Evolutionary conservation across 805 yeast species (phyloP).

Genomic region (Candida sanyiensis): DNA sequence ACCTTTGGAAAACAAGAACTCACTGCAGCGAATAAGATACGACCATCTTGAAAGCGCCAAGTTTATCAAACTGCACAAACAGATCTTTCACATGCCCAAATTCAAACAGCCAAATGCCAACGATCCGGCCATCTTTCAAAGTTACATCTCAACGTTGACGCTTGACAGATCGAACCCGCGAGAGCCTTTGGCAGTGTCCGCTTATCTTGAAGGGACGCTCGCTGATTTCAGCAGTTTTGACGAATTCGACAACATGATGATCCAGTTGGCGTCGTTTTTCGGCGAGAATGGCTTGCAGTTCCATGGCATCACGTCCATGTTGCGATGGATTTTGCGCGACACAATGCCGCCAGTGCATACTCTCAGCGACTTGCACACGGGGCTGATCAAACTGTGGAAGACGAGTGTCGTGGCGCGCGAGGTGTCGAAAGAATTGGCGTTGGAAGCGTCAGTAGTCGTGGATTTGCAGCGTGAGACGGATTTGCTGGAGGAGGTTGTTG

Average conservation of each 20-base stretch:
- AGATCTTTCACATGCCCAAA: constrained; percentile 11
- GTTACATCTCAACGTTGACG: constrained; percentile 10
- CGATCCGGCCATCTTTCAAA: constrained; percentile 15
- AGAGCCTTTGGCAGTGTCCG: background rate
- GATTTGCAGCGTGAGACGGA: constrained; percentile 5
- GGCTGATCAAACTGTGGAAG: constrained; percentile 10
- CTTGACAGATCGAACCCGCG: background rate
- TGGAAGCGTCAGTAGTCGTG: constrained; percentile 12
- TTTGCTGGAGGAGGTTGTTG: constrained; percentile 6
- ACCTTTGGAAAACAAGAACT: background rate
- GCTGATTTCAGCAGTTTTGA: constrained; percentile 26
- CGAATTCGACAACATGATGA: constrained; percentile 37
- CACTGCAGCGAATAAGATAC: background rate
- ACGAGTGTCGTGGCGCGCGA: constrained; percentile 9
- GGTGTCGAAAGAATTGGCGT: constrained; percentile 13
- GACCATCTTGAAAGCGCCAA: background rate
- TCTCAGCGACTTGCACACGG: constrained; percentile 5
- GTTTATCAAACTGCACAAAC: constrained; percentile 1
- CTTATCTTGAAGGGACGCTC: constrained; percentile 6
- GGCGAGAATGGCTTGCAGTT: constrained; percentile 20
- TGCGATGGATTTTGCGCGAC: constrained; percentile 3
- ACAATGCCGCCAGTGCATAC: background rate
- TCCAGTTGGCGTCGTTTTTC: constrained; percentile 30
- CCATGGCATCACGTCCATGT: background rate
- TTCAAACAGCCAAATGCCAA: background rate